Evolutionary conservation across 306 rosid species (phyloP).

Genomic region (Medicago lupulina): DNA sequence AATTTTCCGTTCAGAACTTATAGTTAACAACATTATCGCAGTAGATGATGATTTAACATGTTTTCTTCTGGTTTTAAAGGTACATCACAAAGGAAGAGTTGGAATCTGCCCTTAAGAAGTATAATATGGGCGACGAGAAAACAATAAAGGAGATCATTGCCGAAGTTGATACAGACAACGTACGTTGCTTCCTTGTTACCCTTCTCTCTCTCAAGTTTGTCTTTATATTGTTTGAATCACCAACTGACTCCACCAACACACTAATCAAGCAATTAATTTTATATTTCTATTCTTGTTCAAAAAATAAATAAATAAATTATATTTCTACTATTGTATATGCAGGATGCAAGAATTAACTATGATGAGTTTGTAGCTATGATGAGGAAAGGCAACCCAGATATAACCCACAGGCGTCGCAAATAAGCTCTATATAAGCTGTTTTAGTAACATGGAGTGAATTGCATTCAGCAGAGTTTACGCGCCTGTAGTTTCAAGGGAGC

Average conservation of each 20-base stretch:
- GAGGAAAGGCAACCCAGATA: conserved; percentile 90
- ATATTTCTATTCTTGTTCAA: not conserved
- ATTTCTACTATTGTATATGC: conserved; percentile 17
- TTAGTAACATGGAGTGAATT: not conserved
- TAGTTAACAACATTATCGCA: not conserved
- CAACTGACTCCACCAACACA: not conserved
- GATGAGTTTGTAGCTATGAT: conserved; percentile 95
- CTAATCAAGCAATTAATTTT: not conserved
- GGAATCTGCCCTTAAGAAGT: conserved; percentile 85
- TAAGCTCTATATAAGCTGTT: conserved; percentile 38
- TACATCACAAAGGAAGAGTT: conserved; percentile 88
- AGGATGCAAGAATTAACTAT: conserved; percentile 92
- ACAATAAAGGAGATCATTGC: conserved; percentile 96
- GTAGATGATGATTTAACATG: conserved; percentile 21
- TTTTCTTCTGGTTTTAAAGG: conserved; percentile 50
- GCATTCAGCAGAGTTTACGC: not conserved
- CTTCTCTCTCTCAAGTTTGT: not conserved
- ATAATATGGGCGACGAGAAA: conserved; percentile 90
- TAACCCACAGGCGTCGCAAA: conserved; percentile 65
- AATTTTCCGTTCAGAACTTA: conserved; percentile 7
- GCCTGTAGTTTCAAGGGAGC: conserved; percentile 18
- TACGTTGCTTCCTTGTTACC: conserved; percentile 46
- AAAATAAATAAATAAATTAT: not conserved
- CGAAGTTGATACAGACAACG: conserved; percentile 90
- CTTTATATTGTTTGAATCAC: not conserved